phyloP scores from a whole-genome alignment of 2,329 filamentous ascomycete genomes.

The Dothistroma septosporum region DNA sequence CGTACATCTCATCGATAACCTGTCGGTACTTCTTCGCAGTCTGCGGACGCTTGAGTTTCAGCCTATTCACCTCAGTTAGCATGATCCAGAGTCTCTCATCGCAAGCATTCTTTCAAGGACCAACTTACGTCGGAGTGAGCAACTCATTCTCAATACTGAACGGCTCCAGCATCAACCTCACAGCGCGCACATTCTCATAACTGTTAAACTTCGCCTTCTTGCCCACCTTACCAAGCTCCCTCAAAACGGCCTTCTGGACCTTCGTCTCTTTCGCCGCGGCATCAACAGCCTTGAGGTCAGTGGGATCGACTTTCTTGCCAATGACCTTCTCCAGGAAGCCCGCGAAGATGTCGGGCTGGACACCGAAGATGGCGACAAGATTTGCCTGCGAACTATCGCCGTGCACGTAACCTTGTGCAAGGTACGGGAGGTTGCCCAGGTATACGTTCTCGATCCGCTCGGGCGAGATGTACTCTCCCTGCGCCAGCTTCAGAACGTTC shows the following conservation, averaged over 20 bases:
- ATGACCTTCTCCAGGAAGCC: slow-evolving; percentile 74
- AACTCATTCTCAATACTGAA: slow-evolving; percentile 93
- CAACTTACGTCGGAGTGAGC: slow-evolving; percentile 76
- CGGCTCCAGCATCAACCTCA: slow-evolving; percentile 75
- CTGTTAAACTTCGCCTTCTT: slow-evolving; percentile 85
- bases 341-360: slow-evolving; percentile 81
- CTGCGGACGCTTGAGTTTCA: slow-evolving; percentile 69
- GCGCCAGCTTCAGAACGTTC: slow-evolving; percentile 97
- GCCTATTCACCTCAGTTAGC: slow-evolving; percentile 40
- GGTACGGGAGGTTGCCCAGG: slow-evolving; percentile 71
- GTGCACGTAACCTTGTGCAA: slow-evolving; percentile 82
- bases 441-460: slow-evolving; percentile 97
- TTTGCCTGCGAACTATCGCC: slow-evolving; percentile 78
- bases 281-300: slow-evolving; percentile 64
- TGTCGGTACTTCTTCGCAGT: slow-evolving; percentile 59
- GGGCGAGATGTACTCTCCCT: slow-evolving; percentile 96
- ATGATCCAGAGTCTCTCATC: not conserved
- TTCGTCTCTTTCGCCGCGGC: slow-evolving; percentile 64
- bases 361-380: slow-evolving; percentile 81
- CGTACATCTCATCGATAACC: slow-evolving; percentile 59
- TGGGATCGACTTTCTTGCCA: slow-evolving; percentile 56
- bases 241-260: slow-evolving; percentile 70
- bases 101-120: not conserved
- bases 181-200: slow-evolving; percentile 76
- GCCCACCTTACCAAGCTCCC: slow-evolving; percentile 72